phyloP scores from a whole-genome alignment of 257 asterid species.

The Gentiana dahurica region DNA sequence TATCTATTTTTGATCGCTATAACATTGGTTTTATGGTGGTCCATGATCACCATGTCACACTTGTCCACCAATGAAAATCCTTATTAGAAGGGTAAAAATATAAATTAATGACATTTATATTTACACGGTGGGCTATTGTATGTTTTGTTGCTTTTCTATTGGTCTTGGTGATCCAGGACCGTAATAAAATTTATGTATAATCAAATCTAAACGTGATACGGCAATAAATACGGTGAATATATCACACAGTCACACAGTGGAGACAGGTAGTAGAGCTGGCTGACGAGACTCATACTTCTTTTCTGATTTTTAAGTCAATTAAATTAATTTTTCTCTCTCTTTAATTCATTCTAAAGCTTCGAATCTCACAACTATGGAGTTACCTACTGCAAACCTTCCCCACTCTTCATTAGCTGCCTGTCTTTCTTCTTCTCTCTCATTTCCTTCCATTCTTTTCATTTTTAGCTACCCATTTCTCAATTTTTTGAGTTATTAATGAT shows the following conservation, averaged over 20 bases:
- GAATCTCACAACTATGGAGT: constrained; percentile 61
- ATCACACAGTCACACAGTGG: neutral
- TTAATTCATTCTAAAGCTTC: constrained; percentile 33
- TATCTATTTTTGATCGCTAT: no score
- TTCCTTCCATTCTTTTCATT: constrained; percentile 12
- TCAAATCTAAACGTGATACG: no score
- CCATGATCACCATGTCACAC: no score
- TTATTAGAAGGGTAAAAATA: no score
- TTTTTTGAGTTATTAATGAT: constrained; percentile 2
- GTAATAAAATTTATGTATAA: no score
- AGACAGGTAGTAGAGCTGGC: neutral
- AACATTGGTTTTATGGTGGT: no score
- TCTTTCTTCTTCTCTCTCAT: constrained; percentile 1
- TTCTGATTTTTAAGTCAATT: neutral
- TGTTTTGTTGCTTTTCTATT: no score
- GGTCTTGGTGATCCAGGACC: no score
- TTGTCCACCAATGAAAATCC: no score
- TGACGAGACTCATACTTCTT: neutral
- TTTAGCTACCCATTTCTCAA: neutral
- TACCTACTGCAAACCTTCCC: constrained; percentile 26
- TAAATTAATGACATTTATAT: no score
- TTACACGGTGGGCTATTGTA: no score
- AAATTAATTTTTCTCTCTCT: constrained; percentile 24
- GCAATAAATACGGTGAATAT: neutral
- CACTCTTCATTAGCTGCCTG: constrained; percentile 3